Evolutionary conservation across 73 alveolate species (phyloP).

Genomic region (Stentor coeruleus): DNA sequence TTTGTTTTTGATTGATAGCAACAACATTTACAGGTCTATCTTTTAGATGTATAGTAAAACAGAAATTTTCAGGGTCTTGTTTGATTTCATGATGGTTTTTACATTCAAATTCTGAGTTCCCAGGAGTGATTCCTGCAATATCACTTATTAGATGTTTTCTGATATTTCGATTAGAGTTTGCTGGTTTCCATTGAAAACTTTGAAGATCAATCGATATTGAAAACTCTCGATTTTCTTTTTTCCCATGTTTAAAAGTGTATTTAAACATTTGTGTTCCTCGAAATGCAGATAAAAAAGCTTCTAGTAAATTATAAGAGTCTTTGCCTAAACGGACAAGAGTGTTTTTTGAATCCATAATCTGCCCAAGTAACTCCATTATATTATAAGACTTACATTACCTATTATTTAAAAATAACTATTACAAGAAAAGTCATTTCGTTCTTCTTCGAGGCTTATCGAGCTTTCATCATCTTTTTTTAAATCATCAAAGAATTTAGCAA

Average conservation of each 20-base stretch:
- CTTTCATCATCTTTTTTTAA: no score
- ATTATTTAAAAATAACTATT: no score
- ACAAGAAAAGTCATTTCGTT: no score
- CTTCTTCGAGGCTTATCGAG: no score
- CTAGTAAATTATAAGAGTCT: neutral
- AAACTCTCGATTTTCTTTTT: slow-evolving; percentile 7
- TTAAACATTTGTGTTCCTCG: neutral
- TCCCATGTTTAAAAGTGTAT: slow-evolving; percentile 2
- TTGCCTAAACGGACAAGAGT: no score
- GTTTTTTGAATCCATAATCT: neutral
- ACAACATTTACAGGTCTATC: neutral
- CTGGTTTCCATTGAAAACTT: slow-evolving; percentile 19
- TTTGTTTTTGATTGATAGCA: neutral
- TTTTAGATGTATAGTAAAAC: slow-evolving; percentile 10
- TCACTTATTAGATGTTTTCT: neutral
- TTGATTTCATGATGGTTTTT: neutral
- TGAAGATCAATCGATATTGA: neutral
- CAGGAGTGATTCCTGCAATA: neutral
- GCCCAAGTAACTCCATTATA: neutral
- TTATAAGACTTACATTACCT: no score
- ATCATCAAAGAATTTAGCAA: no score
- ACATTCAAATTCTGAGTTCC: slow-evolving; percentile 15
- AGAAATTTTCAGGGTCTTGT: neutral
- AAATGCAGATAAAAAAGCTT: neutral
- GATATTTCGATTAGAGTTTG: neutral